Evolutionary conservation across 2,329 filamentous ascomycete genomes (phyloP).

Genomic region (Hypoxylon sp.): DNA sequence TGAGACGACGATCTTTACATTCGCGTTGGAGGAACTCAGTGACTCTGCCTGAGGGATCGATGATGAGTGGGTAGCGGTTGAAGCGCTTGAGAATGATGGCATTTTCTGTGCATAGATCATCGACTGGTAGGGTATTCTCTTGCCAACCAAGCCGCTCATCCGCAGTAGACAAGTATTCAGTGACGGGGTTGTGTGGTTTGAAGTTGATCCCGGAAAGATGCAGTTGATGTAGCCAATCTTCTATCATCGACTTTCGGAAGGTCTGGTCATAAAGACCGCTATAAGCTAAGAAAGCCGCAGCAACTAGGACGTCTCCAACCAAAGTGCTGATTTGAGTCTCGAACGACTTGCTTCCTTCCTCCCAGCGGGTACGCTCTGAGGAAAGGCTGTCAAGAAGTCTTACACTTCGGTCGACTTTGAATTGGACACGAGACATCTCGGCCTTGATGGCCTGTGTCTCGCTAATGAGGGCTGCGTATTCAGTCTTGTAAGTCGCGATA

Average conservation of each 20-base stretch:
- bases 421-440: conserved; percentile 96
- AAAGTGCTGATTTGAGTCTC: conserved; percentile 98
- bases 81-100: conserved; percentile 97
- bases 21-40: conserved; percentile 97
- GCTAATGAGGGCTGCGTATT: conserved; percentile 95
- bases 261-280: conserved; percentile 97
- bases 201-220: conserved; percentile 92
- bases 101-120: conserved; percentile 98
- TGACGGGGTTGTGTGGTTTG: conserved; percentile 94
- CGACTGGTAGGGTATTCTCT: conserved; percentile 90
- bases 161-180: conserved; percentile 95
- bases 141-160: conserved; percentile 97
- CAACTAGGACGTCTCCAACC: conserved; percentile 94
- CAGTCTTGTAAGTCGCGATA: conserved; percentile 94
- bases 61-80: conserved; percentile 98
- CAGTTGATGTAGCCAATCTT: conserved; percentile 96
- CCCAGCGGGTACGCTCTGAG: conserved; percentile 93
- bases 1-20: conserved; percentile 92
- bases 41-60: conserved; percentile 94
- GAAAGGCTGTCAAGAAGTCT: conserved; percentile 94
- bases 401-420: conserved; percentile 97
- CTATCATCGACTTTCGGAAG: conserved; percentile 96
- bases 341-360: conserved; percentile 97
- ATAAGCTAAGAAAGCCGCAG: conserved; percentile 97
- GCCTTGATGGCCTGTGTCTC: conserved; percentile 97